A percentile compares a stretch with the other conserved stretches of the same genome.
Conservation (phyloP, 768 basidiomycete genomes). For the Rhodotorula sphaerocarpa region DNA sequence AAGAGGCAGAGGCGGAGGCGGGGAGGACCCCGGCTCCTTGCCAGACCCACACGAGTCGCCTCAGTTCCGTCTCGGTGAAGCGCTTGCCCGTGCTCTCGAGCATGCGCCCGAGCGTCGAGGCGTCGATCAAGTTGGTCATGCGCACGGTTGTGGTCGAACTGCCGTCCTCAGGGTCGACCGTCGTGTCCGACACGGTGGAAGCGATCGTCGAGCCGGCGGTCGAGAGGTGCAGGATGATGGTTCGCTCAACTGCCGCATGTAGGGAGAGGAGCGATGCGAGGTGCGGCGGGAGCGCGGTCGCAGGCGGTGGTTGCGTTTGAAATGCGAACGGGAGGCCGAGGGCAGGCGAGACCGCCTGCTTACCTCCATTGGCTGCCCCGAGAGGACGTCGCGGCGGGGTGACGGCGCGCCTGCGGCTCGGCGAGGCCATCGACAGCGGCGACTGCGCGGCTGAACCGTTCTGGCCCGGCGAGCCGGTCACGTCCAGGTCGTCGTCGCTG, state of each 20-base stretch:
- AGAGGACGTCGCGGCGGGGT: constrained; percentile 7
- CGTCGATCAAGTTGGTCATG: constrained; percentile 30
- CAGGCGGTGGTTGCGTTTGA: background rate
- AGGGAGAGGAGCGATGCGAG: constrained; percentile 33
- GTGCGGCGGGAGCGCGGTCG: background rate
- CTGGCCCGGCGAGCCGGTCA: background rate
- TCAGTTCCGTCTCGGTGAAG: constrained; percentile 32
- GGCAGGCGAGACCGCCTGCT: background rate
- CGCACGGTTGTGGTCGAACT: constrained; percentile 5
- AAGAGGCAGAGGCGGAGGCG: too few species aligned
- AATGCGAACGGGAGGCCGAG: constrained; percentile 22
- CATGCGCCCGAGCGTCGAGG: constrained; percentile 32
- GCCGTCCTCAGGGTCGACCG: background rate
- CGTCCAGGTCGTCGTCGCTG: background rate
- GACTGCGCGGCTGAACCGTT: background rate
- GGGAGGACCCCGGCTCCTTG: constrained; percentile 30
- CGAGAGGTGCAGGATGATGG: constrained; percentile 38
- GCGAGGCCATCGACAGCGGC: background rate
- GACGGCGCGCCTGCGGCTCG: background rate
- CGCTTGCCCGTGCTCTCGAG: constrained; percentile 29
- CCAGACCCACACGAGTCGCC: constrained; percentile 37
- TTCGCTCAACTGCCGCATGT: constrained; percentile 35
- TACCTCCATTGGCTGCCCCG: background rate
- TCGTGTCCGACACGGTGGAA: constrained; percentile 11
- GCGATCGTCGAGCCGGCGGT: constrained; percentile 31